A percentile compares a stretch with the other conserved stretches of the same genome.
These are phyloP conservation scores for Bacidia gigantensis DNA, from an alignment of 495 filamentous ascomycete species.

Conservation along the genomic window DNA sequence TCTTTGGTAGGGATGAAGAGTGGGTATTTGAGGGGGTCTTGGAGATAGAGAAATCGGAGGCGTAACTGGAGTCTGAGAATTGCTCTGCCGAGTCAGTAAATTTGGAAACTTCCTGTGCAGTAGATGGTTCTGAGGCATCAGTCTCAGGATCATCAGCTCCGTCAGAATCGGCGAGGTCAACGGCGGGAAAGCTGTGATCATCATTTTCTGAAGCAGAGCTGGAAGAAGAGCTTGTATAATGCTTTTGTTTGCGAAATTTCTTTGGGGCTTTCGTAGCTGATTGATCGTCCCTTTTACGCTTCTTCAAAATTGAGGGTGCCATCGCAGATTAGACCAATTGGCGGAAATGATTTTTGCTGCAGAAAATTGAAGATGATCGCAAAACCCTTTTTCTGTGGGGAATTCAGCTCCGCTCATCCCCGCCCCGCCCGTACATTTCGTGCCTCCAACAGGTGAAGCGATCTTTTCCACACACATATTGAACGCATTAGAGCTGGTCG, in stretches of 20 bases:
- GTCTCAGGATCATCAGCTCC: slow-evolving; percentile 35
- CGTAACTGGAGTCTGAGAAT: not conserved
- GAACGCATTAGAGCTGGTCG: too few species aligned
- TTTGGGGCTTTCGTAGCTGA: slow-evolving; percentile 25
- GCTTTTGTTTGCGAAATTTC: slow-evolving; percentile 55
- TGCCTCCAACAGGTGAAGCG: slow-evolving; percentile 3
- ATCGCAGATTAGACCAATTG: slow-evolving; percentile 3
- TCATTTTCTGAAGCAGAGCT: slow-evolving; percentile 23
- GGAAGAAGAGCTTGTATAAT: slow-evolving; percentile 64
- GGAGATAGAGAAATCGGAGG: slow-evolving; percentile 11
- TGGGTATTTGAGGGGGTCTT: slow-evolving; percentile 7
- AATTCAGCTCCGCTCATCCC: not conserved
- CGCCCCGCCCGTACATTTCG: slow-evolving; percentile 21
- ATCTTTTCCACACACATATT: too few species aligned
- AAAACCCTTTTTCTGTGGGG: not conserved
- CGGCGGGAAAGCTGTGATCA: slow-evolving; percentile 42
- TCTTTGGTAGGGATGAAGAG: not conserved
- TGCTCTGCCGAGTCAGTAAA: not conserved
- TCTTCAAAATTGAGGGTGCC: slow-evolving; percentile 36
- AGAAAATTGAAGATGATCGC: not conserved
- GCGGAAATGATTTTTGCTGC: too few species aligned
- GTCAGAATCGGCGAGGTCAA: slow-evolving; percentile 56
- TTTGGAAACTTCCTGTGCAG: not conserved
- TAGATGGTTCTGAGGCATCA: slow-evolving; percentile 8
- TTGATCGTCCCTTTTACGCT: slow-evolving; percentile 40